Conservation (phyloP, 164 flowering plant genomes). For the Vitis amurensis region DNA sequence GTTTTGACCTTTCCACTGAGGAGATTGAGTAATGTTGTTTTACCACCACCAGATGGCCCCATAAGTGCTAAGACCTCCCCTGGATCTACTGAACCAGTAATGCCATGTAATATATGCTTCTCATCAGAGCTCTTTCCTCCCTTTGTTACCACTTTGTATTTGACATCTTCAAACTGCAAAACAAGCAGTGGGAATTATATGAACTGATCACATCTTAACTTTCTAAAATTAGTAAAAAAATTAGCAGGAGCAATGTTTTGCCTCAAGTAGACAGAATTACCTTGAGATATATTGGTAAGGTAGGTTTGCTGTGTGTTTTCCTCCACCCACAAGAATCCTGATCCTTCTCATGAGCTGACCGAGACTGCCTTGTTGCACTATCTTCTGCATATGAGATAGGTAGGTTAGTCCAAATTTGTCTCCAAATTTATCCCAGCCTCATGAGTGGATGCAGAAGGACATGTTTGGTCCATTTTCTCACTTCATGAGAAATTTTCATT, state of each 20-base stretch:
- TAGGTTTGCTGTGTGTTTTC: constrained; percentile 16
- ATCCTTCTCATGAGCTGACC: constrained; percentile 13
- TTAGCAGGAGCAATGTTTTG: not conserved
- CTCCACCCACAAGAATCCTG: not conserved
- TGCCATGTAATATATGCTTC: constrained; percentile 25
- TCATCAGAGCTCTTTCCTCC: constrained; percentile 9
- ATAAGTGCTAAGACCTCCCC: constrained; percentile 42
- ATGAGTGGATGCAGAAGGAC: too few species aligned
- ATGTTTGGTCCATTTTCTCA: too few species aligned
- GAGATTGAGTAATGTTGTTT: constrained; percentile 38
- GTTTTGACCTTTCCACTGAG: constrained; percentile 28
- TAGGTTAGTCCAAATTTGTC: too few species aligned
- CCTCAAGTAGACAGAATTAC: constrained; percentile 2
- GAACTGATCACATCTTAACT: not conserved
- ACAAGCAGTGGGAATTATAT: not conserved
- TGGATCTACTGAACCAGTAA: constrained; percentile 31
- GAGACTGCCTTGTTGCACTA: not conserved
- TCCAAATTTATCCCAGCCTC: too few species aligned
- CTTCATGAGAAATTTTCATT: too few species aligned
- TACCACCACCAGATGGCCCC: constrained; percentile 50
- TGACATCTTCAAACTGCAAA: constrained; percentile 28
- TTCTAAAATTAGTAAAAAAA: not conserved
- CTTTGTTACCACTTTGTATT: constrained; percentile 22
- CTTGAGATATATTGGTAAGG: constrained; percentile 27
- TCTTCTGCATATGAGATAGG: constrained; percentile 2